phyloP scores from a whole-genome alignment of 2,329 filamentous ascomycete species.

The Scedosporium aurantiacum region DNA sequence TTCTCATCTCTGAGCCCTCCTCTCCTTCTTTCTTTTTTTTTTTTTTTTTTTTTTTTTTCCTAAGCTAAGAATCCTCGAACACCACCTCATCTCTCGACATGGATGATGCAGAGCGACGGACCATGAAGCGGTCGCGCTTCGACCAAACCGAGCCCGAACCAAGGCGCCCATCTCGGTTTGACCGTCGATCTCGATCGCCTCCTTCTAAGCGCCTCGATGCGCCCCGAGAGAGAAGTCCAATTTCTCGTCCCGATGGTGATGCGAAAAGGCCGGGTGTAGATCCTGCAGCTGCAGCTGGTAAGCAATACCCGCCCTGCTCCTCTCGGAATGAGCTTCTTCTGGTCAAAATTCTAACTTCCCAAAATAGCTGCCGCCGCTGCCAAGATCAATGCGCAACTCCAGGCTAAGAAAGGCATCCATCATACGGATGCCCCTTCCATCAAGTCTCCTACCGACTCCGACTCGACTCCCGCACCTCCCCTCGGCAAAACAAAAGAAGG shows the following conservation, averaged over 20 bases:
- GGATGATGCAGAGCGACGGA: conserved; percentile 66
- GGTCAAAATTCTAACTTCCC: background rate
- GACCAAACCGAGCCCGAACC: conserved; percentile 82
- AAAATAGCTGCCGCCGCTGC: conserved; percentile 72
- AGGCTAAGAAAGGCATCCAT: conserved; percentile 80
- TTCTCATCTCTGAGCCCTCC: too few species aligned
- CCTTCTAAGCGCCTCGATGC: conserved; percentile 55
- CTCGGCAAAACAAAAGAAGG: conserved; percentile 20
- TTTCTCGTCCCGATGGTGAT: conserved; percentile 31
- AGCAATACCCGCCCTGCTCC: conserved; percentile 11
- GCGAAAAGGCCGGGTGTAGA: conserved; percentile 45
- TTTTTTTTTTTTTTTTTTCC: too few species aligned
- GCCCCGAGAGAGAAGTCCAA: conserved; percentile 70
- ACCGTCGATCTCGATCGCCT: conserved; percentile 82
- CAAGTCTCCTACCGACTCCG: conserved; percentile 42
- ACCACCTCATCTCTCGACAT: conserved; percentile 24
- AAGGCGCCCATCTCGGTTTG: conserved; percentile 69
- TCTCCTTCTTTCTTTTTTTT: too few species aligned
- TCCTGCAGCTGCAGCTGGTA: conserved; percentile 70
- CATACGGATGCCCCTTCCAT: conserved; percentile 84
- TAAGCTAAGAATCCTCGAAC: too few species aligned
- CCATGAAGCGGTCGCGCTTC: conserved; percentile 79
- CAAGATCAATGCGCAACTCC: conserved; percentile 71
- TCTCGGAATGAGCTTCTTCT: background rate
- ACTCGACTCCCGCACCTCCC: conserved; percentile 26